Conservation (phyloP, 2,329 filamentous ascomycete species). For the Fusarium sp. region DNA sequence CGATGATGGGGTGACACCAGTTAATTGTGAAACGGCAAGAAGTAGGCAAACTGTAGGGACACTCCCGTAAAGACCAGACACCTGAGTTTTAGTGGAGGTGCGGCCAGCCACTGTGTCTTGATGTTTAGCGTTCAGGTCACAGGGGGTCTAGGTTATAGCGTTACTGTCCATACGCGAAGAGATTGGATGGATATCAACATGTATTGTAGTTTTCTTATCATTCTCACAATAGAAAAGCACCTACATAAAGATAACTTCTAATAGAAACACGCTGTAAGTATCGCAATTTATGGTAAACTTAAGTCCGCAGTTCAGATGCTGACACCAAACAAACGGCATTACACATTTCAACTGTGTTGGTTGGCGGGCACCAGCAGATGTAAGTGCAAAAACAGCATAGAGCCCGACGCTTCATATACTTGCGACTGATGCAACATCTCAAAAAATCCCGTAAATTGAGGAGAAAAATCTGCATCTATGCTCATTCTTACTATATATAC, state of each 20-base stretch:
- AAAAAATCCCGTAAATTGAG: too few relatives aligned
- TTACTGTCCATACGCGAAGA: background rate
- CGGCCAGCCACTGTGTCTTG: background rate
- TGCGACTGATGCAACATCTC: too few relatives aligned
- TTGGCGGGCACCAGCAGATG: background rate
- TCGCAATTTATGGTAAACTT: background rate
- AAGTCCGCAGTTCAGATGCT: background rate
- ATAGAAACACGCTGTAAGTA: too few relatives aligned
- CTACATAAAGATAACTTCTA: too few relatives aligned
- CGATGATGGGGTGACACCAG: background rate
- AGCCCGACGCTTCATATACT: background rate
- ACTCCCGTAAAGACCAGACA: background rate
- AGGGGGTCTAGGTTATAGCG: background rate
- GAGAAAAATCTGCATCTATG: too few relatives aligned
- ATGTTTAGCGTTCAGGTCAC: background rate
- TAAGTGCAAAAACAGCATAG: background rate
- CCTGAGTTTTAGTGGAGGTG: background rate
- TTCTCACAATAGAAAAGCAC: background rate
- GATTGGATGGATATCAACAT: background rate
- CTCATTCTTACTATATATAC: too few relatives aligned
- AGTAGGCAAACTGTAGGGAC: constrained; percentile 1
- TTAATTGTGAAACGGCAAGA: background rate
- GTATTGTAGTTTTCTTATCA: background rate
- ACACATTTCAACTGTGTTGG: background rate
- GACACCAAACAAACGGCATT: background rate